phyloP scores from a whole-genome alignment of 257 asterid species.

The Datura wrightii region DNA sequence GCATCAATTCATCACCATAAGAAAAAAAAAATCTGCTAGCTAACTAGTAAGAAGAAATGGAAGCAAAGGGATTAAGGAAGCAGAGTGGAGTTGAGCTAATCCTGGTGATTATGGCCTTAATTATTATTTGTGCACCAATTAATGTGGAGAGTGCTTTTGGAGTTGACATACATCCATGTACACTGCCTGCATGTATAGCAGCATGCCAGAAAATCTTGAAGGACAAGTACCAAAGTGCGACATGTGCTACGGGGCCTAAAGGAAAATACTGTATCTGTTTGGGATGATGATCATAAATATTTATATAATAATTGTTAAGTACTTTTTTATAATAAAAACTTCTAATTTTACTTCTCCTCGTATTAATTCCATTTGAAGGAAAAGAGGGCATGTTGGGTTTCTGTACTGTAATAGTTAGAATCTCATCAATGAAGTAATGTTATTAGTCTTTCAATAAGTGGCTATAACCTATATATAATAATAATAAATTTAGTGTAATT shows the following conservation, averaged over 20 bases:
- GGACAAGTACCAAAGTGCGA: slow-evolving; percentile 50
- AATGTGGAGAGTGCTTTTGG: slow-evolving; percentile 62
- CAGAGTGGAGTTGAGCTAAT: slow-evolving; percentile 8
- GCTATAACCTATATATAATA: too few species aligned
- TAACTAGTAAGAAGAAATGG: not conserved
- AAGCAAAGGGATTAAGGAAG: slow-evolving; percentile 29
- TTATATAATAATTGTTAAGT: not conserved
- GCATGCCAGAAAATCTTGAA: slow-evolving; percentile 54
- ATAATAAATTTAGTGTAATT: too few species aligned
- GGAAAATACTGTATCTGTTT: slow-evolving; percentile 64
- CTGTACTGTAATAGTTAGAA: not conserved
- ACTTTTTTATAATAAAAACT: not conserved
- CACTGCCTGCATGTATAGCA: slow-evolving; percentile 50
- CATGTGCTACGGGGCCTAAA: slow-evolving; percentile 55
- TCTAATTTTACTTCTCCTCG: not conserved
- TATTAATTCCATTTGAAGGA: not conserved
- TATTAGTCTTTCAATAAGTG: not conserved
- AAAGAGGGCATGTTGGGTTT: not conserved
- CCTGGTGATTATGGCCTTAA: slow-evolving; percentile 19
- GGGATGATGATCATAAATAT: slow-evolving; percentile 29
- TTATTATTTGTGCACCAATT: slow-evolving; percentile 41
- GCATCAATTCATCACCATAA: not conserved
- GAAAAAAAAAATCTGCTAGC: not conserved
- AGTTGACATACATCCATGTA: slow-evolving; percentile 57
- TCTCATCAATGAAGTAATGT: not conserved